A percentile compares a stretch with the other conserved stretches of the same genome.
Evolutionary conservation across 2,329 filamentous ascomycete genomes (phyloP).

Genomic region (Gaeumannomyces sp.): DNA sequence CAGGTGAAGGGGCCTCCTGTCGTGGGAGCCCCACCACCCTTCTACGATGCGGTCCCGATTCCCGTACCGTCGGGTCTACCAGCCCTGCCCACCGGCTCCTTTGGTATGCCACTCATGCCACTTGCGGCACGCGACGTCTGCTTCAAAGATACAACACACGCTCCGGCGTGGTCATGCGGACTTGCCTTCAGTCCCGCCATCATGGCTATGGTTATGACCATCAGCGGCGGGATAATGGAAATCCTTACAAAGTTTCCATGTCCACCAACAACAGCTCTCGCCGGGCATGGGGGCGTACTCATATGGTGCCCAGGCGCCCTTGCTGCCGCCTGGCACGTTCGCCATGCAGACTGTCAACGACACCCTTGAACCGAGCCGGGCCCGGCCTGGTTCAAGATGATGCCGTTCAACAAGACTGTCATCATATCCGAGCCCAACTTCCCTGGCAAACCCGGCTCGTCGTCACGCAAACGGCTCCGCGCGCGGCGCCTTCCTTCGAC

Average conservation of each 20-base stretch:
- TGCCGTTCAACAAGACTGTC: slow-evolving; percentile 51
- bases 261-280: slow-evolving; percentile 27
- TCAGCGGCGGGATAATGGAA: background rate
- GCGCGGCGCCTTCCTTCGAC: slow-evolving; percentile 10
- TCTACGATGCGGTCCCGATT: slow-evolving; percentile 44
- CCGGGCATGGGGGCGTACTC: slow-evolving; percentile 32
- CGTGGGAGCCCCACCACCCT: slow-evolving; percentile 22
- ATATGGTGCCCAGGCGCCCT: slow-evolving; percentile 50
- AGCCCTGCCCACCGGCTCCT: slow-evolving; percentile 49
- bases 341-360: slow-evolving; percentile 45
- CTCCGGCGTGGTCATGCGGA: slow-evolving; percentile 58
- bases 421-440: slow-evolving; percentile 36
- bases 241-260: slow-evolving; percentile 8
- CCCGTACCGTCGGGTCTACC: slow-evolving; percentile 44
- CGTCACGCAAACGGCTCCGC: background rate
- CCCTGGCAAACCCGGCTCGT: slow-evolving; percentile 8
- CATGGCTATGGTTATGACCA: slow-evolving; percentile 10
- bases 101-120: slow-evolving; percentile 45
- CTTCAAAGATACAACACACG: slow-evolving; percentile 47
- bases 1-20: slow-evolving; percentile 22
- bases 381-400: slow-evolving; percentile 46
- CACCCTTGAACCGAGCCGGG: slow-evolving; percentile 40
- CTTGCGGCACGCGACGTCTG: slow-evolving; percentile 48
- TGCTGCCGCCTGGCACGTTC: slow-evolving; percentile 28
- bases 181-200: slow-evolving; percentile 33